These are phyloP conservation scores for Moricandia arvensis DNA, from an alignment of 345 rosid genomes.

Conservation along the genomic window DNA sequence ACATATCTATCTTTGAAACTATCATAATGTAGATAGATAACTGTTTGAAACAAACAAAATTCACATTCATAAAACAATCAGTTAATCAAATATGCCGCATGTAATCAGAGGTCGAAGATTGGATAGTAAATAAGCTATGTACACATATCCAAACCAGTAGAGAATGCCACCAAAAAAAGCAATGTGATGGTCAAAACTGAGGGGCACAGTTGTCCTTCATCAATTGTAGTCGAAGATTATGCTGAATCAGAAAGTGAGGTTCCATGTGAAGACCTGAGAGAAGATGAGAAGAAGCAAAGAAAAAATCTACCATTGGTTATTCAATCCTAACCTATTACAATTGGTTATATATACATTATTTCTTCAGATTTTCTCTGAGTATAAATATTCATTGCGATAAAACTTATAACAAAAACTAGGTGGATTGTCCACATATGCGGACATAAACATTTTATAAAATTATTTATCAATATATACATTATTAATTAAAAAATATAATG, in stretches of 20 bases:
- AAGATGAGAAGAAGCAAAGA: background rate
- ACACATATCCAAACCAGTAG: background rate
- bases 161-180: background rate
- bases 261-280: background rate
- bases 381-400: background rate
- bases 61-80: background rate
- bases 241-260: background rate
- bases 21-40: background rate
- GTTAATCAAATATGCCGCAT: background rate
- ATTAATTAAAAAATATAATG: too few relatives aligned
- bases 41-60: background rate
- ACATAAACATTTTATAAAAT: too few relatives aligned
- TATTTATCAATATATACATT: too few relatives aligned
- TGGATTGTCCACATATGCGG: too few relatives aligned
- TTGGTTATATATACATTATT: background rate
- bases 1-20: background rate
- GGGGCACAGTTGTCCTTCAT: background rate
- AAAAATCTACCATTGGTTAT: background rate
- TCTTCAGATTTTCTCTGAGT: background rate
- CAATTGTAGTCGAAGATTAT: background rate
- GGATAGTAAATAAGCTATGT: background rate
- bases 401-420: background rate
- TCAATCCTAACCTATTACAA: background rate
- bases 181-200: constrained; percentile 9
- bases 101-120: background rate